Conservation (phyloP, 2,329 filamentous ascomycete genomes). For the Bipolaris oryzae region DNA sequence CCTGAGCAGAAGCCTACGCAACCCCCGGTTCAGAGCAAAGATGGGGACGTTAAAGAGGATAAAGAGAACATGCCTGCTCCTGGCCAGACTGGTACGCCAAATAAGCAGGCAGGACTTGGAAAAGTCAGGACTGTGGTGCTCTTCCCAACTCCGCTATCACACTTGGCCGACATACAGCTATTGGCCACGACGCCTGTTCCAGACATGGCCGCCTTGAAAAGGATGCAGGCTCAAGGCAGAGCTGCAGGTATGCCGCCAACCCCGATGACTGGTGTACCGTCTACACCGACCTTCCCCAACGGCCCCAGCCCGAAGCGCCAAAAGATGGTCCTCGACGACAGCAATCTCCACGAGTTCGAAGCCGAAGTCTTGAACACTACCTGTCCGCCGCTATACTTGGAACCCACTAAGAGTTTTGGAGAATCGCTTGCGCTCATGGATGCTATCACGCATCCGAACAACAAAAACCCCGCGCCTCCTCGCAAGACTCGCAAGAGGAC, state of each 20-base stretch:
- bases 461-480: constrained; percentile 75
- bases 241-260: constrained; percentile 69
- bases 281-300: constrained; percentile 62
- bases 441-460: constrained; percentile 74
- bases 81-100: constrained; percentile 50
- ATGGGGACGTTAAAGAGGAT: constrained; percentile 44
- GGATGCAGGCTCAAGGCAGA: constrained; percentile 55
- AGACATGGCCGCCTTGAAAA: constrained; percentile 57
- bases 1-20: constrained; percentile 32
- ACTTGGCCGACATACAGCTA: constrained; percentile 76
- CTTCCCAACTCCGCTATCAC: constrained; percentile 78
- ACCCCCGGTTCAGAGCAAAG: constrained; percentile 31
- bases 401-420: constrained; percentile 71
- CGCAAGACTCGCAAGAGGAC: constrained; percentile 93
- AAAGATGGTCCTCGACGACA: constrained; percentile 76
- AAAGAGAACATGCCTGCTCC: constrained; percentile 66
- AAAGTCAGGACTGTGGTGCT: constrained; percentile 80
- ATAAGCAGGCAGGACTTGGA: constrained; percentile 56
- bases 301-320: constrained; percentile 72
- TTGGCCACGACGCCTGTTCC: constrained; percentile 71
- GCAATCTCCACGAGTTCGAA: constrained; percentile 76
- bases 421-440: constrained; percentile 76
- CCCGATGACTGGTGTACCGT: constrained; percentile 60
- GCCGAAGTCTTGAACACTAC: constrained; percentile 76
- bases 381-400: constrained; percentile 75